A percentile compares a stretch with the other conserved stretches of the same genome.
Evolutionary conservation across 2,329 filamentous ascomycete species (phyloP).

Genomic region (Stylonectria norvegica): DNA sequence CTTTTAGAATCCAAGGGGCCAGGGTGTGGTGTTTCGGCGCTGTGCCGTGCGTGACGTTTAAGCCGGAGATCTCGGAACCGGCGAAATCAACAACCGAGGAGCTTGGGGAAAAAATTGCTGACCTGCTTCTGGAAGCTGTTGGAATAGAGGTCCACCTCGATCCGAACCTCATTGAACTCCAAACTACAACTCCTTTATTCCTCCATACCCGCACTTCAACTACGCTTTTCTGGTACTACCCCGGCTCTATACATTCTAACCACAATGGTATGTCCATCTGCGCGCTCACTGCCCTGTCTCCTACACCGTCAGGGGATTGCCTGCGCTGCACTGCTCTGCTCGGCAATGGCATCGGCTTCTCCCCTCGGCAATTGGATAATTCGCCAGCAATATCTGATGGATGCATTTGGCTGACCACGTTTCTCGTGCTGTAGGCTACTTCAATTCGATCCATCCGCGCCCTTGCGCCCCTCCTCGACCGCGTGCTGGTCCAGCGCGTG

Average conservation of each 20-base stretch:
- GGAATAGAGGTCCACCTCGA: constrained; percentile 35
- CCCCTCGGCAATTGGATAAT: constrained; percentile 22
- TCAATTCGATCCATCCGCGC: constrained; percentile 93
- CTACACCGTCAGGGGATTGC: constrained; percentile 1
- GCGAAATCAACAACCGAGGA: constrained; percentile 32
- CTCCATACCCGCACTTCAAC: constrained; percentile 19
- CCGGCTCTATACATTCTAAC: constrained; percentile 12
- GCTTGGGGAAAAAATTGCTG: constrained; percentile 35
- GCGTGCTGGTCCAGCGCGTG: constrained; percentile 94
- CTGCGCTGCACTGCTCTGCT: constrained; percentile 4
- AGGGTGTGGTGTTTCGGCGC: background rate
- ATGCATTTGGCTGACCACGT: no score
- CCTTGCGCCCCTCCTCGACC: constrained; percentile 93
- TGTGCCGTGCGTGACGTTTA: constrained; percentile 5
- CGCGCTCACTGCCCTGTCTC: background rate
- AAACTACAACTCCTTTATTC: constrained; percentile 15
- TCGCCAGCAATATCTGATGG: constrained; percentile 8
- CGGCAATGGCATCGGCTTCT: constrained; percentile 7
- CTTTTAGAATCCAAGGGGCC: no score
- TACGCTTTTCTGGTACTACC: constrained; percentile 11
- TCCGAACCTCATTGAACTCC: constrained; percentile 25
- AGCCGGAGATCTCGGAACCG: constrained; percentile 28
- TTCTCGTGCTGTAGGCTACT: constrained; percentile 49
- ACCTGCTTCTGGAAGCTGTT: constrained; percentile 40
- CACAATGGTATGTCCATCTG: constrained; percentile 30